A percentile compares a stretch with the other conserved stretches of the same genome.
phyloP scores from a whole-genome alignment of 2,329 filamentous ascomycete genomes.

The Emmonsiellopsis sp. region DNA sequence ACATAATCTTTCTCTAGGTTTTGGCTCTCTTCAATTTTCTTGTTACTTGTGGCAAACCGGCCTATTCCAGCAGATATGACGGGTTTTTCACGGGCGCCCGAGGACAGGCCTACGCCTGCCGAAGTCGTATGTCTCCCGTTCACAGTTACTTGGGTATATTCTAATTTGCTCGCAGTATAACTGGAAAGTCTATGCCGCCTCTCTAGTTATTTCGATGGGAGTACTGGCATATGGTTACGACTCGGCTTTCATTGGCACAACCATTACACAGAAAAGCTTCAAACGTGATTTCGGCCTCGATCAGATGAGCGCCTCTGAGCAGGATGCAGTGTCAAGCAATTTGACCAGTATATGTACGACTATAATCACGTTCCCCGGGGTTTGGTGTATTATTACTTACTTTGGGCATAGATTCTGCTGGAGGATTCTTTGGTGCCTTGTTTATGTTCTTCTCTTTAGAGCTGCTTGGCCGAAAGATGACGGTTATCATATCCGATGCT shows the following conservation, averaged over 20 bases:
- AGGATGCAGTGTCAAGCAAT: not conserved
- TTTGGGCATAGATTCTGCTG: not conserved
- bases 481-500: not conserved
- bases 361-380: not conserved
- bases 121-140: not conserved
- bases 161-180: not conserved
- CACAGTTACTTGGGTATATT: not conserved
- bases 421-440: not conserved
- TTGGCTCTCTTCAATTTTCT: not conserved
- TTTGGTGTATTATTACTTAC: not conserved
- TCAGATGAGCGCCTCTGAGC: not conserved
- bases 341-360: not conserved
- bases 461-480: not conserved
- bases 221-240: not conserved
- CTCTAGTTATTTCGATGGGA: not conserved
- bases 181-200: not conserved
- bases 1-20: not conserved
- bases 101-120: not conserved
- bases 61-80: not conserved
- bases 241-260: not conserved
- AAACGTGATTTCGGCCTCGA: not conserved
- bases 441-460: not conserved
- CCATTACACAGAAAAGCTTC: not conserved
- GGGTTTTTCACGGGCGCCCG: not conserved
- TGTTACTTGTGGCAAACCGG: too few relatives aligned